phyloP scores from a whole-genome alignment of 371 early-diverging fungal species.

The Mortierella sp. region DNA sequence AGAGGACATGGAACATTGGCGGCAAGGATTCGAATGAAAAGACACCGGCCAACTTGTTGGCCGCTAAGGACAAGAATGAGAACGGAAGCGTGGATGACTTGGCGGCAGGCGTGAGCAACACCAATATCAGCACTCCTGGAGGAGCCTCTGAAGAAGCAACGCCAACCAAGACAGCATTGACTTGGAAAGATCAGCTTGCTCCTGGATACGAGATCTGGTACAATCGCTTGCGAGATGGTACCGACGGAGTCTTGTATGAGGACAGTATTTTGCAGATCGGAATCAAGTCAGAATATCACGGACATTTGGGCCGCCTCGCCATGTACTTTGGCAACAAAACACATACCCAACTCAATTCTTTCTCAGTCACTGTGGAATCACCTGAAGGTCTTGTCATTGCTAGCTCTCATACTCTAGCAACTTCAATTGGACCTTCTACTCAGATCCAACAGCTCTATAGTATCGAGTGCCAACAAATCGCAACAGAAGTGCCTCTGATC shows the following conservation, averaged over 20 bases:
- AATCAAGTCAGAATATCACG: constrained; percentile 90
- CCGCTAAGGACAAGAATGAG: constrained; percentile 52
- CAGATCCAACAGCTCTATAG: constrained; percentile 86
- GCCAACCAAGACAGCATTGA: constrained; percentile 25
- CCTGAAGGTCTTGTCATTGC: constrained; percentile 57
- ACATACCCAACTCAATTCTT: constrained; percentile 55
- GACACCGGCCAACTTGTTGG: constrained; percentile 57
- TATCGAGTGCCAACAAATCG: constrained; percentile 74
- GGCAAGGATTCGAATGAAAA: constrained; percentile 86
- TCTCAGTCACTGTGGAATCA: constrained; percentile 57
- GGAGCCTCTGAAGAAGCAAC: constrained; percentile 22
- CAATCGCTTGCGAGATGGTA: constrained; percentile 69
- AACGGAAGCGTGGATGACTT: constrained; percentile 45
- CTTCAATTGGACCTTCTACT: constrained; percentile 69
- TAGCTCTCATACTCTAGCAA: constrained; percentile 59
- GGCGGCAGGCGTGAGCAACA: constrained; percentile 27
- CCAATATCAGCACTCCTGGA: constrained; percentile 22
- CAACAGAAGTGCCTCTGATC: constrained; percentile 71
- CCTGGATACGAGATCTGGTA: constrained; percentile 71
- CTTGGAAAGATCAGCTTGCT: constrained; percentile 58
- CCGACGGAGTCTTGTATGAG: constrained; percentile 93
- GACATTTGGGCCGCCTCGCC: constrained; percentile 86
- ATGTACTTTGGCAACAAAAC: constrained; percentile 92
- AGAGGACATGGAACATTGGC: constrained; percentile 95
- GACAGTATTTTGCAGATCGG: constrained; percentile 89